Evolutionary conservation across 768 basidiomycete species (phyloP).

Genomic region (Russula vinacea): DNA sequence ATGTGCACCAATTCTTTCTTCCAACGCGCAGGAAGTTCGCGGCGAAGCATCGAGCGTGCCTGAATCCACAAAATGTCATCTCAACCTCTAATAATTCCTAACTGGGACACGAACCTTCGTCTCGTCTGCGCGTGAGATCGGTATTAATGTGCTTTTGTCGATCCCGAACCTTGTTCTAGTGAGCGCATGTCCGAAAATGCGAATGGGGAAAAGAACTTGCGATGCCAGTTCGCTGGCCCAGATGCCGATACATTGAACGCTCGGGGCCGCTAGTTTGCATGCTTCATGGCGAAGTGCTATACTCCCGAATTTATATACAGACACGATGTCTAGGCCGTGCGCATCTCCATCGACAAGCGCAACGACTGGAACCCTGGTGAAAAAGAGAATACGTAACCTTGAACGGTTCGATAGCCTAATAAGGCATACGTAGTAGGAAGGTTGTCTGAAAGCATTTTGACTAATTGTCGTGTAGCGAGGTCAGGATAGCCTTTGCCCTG

Average conservation of each 20-base stretch:
- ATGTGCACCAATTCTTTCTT: conserved; percentile 78
- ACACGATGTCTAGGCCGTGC: conserved; percentile 88
- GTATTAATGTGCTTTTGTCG: conserved; percentile 57
- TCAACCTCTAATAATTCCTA: background rate
- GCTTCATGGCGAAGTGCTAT: conserved; percentile 66
- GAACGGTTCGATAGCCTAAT: background rate
- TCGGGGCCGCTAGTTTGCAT: conserved; percentile 58
- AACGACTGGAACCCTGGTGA: conserved; percentile 65
- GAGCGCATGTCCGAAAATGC: background rate
- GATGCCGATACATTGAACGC: conserved; percentile 80
- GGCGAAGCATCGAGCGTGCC: conserved; percentile 63
- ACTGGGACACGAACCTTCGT: conserved; percentile 54
- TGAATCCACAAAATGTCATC: conserved; percentile 33
- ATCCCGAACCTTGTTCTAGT: conserved; percentile 52
- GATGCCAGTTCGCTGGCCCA: conserved; percentile 60
- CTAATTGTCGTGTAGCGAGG: conserved; percentile 81
- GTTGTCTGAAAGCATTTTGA: conserved; percentile 65
- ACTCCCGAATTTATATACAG: conserved; percentile 84
- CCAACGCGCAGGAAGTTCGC: conserved; percentile 59
- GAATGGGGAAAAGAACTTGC: conserved; percentile 42
- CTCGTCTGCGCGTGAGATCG: conserved; percentile 67
- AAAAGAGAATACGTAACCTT: background rate
- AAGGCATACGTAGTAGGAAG: conserved; percentile 55
- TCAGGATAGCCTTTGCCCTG: conserved; percentile 99
- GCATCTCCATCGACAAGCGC: conserved; percentile 89